Evolutionary conservation across 768 basidiomycete genomes (phyloP), one percentile per base, ranked within the genome.

Genomic region (Tylopilus subfusipes): DNA sequence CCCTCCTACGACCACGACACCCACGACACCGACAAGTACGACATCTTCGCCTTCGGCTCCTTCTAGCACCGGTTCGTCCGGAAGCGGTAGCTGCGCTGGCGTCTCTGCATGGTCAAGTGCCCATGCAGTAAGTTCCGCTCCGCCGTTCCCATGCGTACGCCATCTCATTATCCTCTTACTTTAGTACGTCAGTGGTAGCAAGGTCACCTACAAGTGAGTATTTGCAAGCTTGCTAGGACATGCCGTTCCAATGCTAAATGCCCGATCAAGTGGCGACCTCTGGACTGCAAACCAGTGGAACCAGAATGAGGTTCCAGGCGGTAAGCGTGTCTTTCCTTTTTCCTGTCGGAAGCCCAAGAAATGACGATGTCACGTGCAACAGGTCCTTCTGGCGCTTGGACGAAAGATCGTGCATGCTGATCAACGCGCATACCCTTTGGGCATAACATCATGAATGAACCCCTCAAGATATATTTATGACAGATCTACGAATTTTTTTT

Each of bases 211-310:
- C 60, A 59, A 58, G 77, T 79, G 57, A 47, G 45, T 33, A 4
- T 29, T 14, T 30, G 13, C n/a, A n/a, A n/a, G n/a, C n/a, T n/a
- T n/a, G n/a, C 27, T 25, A 7, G 24, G 42, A 24, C 12, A 30
- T n/a, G 16, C 18, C 12, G 1, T n/a, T 27, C 24, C 21, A 38
- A 54, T 42, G 21, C 43, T 54, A 38, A 58, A 25, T 29, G 2
- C 6, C 11, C 22, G 21, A n/a, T 24, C 24, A 30, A 78, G 78
- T 42, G 76, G 77, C 5, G 63, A 75, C 55, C 66, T 79, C 18
- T 82, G 78, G 79, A 73, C 69, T 18, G 77, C 77, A 18, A 71
- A 71, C 49, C 76, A 73, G 66, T 81, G 78, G 79, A 71, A 68
- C 14, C 58, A 78, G 53, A 66, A 67, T n/a, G 75, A 77, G 61